A percentile compares a stretch with the other conserved stretches of the same genome.
These are phyloP conservation scores for Durotheca rogersii DNA, from an alignment of 495 filamentous ascomycete species.

Conservation along the genomic window DNA sequence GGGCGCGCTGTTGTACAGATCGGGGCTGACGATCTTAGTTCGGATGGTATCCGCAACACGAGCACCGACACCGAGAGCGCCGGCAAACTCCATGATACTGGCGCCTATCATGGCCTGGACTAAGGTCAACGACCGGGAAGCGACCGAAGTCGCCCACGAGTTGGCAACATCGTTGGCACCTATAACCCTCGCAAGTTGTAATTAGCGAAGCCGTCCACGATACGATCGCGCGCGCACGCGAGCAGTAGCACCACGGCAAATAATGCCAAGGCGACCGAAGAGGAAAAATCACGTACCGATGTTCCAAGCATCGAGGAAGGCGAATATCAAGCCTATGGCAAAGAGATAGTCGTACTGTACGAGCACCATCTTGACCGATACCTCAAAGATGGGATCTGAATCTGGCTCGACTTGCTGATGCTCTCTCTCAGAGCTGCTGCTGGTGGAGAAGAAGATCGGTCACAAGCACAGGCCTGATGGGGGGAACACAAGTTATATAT, in stretches of 20 bases:
- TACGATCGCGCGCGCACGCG: no score
- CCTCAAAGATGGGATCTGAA: neutral
- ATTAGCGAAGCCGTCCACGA: no score
- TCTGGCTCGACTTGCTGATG: neutral
- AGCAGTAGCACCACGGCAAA: no score
- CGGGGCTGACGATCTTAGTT: slow-evolving; percentile 59
- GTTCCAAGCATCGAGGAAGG: slow-evolving; percentile 71
- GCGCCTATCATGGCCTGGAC: slow-evolving; percentile 67
- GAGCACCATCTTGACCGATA: slow-evolving; percentile 39
- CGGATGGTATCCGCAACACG: slow-evolving; percentile 68
- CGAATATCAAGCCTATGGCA: slow-evolving; percentile 74
- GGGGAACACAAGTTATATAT: slow-evolving; percentile 6
- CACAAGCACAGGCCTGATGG: neutral
- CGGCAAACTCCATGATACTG: slow-evolving; percentile 66
- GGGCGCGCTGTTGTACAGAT: slow-evolving; percentile 53
- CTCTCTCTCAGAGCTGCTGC: slow-evolving; percentile 2
- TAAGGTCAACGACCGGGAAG: slow-evolving; percentile 66
- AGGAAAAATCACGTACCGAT: no score
- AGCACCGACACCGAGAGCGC: slow-evolving; percentile 62
- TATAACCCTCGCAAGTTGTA: slow-evolving; percentile 3
- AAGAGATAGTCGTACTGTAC: slow-evolving; percentile 69
- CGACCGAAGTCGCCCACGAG: slow-evolving; percentile 70
- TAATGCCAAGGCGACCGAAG: no score
- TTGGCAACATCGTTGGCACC: slow-evolving; percentile 76
- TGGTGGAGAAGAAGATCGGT: neutral